Base-by-base conservation (phyloP, 768 basidiomycete species). In the Calvatia gigantea region DNA sequence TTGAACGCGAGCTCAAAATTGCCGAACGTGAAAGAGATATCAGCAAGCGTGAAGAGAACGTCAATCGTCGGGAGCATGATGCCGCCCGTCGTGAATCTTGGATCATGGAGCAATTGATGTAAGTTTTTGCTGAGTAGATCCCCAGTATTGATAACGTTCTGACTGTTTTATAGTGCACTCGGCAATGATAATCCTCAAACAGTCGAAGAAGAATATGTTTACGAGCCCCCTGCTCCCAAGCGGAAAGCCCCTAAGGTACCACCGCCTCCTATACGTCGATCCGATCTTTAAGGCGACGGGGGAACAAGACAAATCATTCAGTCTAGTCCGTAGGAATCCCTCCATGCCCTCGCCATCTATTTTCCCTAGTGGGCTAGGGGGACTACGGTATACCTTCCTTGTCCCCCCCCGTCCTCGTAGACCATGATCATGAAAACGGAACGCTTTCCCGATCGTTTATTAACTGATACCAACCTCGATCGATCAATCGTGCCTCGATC, bases 271-370 rank as follows among this genome's bases (percentile, higher is more conserved):
- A 83, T 83, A 78, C 88, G 88, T 82, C 89, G 87, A 81, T 86
- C 89, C 75, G 88, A 90, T 86, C 86, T 91, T 81, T 91, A 86
- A 91, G 90, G 90, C 89, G 90, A 91, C 87, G 90, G 89, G 83
- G 90, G 83, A 62, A 65, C 67, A 65, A 73, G 70, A 70, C 65
- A 68, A 73, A 71, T 72, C 62, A 59, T 51, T 69, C 75, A 83
- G 77, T 82, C 83, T 73, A 82, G 83, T 89, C 82, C 81, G 87
- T 89, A 83, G 82, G 72, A 66, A 73, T 78, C 81, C 76, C 73
- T 70, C 74, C 73, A 66, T 71, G 69, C 71, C 70, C 71, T 64
- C 71, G 62, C 64, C 71, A 62, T 73, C 73, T 72, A 75, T 77
- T 80, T 84, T 85, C 87, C 87, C 86, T 89, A 86, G 85, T 86